Conservation (phyloP, 2,329 filamentous ascomycete species). For the Taxawa tesnikishii region DNA sequence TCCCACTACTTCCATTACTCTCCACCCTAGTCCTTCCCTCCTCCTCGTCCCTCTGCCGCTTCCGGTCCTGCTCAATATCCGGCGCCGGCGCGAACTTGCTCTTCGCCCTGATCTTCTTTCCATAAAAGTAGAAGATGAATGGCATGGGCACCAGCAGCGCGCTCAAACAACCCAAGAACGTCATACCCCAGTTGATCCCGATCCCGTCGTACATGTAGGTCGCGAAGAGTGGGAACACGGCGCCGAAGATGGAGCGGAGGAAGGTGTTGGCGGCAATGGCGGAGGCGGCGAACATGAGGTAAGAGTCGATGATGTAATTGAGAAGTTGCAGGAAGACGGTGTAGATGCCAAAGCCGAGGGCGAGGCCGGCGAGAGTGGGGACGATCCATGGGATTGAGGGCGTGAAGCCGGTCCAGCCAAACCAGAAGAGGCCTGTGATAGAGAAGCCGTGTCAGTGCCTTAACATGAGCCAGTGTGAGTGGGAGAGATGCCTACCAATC, state of each 20-base stretch:
- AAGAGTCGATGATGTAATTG: slow-evolving; percentile 21
- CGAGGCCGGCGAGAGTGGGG: slow-evolving; percentile 6
- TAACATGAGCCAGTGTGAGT: slow-evolving; percentile 14
- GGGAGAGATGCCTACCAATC: no score
- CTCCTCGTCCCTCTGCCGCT: no score
- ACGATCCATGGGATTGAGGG: slow-evolving; percentile 13
- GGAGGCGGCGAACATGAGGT: slow-evolving; percentile 18
- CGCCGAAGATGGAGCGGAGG: slow-evolving; percentile 21
- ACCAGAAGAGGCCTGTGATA: slow-evolving; percentile 7
- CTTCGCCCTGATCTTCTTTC: slow-evolving; percentile 12
- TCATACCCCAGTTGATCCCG: slow-evolving; percentile 21
- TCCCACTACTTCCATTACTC: no score
- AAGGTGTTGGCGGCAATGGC: slow-evolving; percentile 23
- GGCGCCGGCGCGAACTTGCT: slow-evolving; percentile 15
- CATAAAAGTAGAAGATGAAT: slow-evolving; percentile 17
- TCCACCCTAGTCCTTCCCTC: no score
- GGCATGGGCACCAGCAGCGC: slow-evolving; percentile 17
- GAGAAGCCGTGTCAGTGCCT: neutral
- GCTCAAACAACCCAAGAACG: slow-evolving; percentile 20
- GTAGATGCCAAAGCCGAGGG: slow-evolving; percentile 7
- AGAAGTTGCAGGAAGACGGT: slow-evolving; percentile 8
- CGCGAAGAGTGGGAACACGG: slow-evolving; percentile 22
- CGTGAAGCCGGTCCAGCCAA: slow-evolving; percentile 4
- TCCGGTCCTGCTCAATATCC: no score
- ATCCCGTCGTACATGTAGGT: slow-evolving; percentile 21